Evolutionary conservation across 1,284 basidiomycete species (phyloP).

Genomic region (Tremellales sp.): DNA sequence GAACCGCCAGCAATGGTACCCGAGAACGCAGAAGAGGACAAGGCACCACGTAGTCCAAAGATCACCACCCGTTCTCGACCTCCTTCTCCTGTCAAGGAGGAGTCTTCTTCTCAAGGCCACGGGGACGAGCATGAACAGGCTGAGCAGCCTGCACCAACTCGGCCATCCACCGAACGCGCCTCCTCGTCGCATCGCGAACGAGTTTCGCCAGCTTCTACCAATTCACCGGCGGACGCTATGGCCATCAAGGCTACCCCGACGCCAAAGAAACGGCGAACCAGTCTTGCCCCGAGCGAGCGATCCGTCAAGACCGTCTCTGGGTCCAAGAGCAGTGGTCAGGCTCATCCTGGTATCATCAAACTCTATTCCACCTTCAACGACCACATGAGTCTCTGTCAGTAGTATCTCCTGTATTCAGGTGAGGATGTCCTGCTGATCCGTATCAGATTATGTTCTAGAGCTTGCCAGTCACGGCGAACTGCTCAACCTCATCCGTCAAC

Average conservation of each 20-base stretch:
- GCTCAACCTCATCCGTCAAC: slow-evolving; percentile 66
- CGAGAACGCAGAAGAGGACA: slow-evolving; percentile 13
- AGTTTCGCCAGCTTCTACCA: background rate
- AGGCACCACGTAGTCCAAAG: background rate
- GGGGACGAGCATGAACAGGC: background rate
- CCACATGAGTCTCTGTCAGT: slow-evolving; percentile 73
- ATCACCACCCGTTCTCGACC: slow-evolving; percentile 13
- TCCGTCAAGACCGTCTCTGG: slow-evolving; percentile 21
- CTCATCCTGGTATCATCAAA: slow-evolving; percentile 77
- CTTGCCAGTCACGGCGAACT: slow-evolving; percentile 86
- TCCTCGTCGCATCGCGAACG: background rate
- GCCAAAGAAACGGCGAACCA: slow-evolving; percentile 29
- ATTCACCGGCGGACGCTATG: background rate
- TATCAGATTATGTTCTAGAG: slow-evolving; percentile 84
- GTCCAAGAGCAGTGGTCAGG: slow-evolving; percentile 20
- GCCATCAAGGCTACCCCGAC: slow-evolving; percentile 6
- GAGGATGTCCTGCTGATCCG: slow-evolving; percentile 1
- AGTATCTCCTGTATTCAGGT: background rate
- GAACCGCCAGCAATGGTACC: slow-evolving; percentile 30
- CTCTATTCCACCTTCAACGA: slow-evolving; percentile 82
- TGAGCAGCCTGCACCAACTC: slow-evolving; percentile 1
- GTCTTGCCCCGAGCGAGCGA: slow-evolving; percentile 34
- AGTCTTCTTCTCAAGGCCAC: slow-evolving; percentile 6
- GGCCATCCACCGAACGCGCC: background rate
- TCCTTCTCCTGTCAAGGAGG: slow-evolving; percentile 39